A percentile compares a stretch with the other conserved stretches of the same genome.
Conservation (phyloP, 169 alveolate species). For the Cyclospora cayetanensis region DNA sequence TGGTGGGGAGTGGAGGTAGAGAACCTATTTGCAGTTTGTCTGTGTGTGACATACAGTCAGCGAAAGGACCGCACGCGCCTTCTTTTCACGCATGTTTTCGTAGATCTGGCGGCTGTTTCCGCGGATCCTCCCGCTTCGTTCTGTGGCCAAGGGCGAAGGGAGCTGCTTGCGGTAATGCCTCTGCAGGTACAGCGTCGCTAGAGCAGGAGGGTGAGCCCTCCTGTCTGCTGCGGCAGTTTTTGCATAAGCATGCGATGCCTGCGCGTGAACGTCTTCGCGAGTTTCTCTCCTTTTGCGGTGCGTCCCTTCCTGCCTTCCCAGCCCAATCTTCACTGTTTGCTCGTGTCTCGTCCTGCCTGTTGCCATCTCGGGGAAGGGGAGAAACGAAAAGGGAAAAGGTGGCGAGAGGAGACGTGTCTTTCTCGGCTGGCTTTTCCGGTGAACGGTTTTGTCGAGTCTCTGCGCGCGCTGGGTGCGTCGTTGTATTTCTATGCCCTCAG, state of each 20-base stretch:
- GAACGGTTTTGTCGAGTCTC: too few species aligned
- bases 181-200: neutral
- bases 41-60: neutral
- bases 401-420: too few species aligned
- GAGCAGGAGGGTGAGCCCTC: neutral
- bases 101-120: too few species aligned
- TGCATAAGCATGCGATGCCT: neutral
- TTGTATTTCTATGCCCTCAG: neutral
- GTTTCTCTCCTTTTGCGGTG: conserved; percentile 23
- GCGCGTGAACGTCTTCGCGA: conserved; percentile 1
- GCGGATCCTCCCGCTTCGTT: too few species aligned
- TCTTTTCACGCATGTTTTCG: too few species aligned
- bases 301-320: neutral
- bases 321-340: neutral
- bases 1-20: neutral
- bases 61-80: too few species aligned
- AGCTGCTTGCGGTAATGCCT: neutral
- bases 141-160: too few species aligned
- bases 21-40: neutral
- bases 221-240: conserved; percentile 17
- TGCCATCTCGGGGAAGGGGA: neutral
- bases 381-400: too few species aligned
- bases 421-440: neutral
- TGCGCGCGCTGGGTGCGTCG: neutral
- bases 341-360: neutral